phyloP scores from a whole-genome alignment of 2,329 filamentous ascomycete species.

The Colletotrichum aenigma region DNA sequence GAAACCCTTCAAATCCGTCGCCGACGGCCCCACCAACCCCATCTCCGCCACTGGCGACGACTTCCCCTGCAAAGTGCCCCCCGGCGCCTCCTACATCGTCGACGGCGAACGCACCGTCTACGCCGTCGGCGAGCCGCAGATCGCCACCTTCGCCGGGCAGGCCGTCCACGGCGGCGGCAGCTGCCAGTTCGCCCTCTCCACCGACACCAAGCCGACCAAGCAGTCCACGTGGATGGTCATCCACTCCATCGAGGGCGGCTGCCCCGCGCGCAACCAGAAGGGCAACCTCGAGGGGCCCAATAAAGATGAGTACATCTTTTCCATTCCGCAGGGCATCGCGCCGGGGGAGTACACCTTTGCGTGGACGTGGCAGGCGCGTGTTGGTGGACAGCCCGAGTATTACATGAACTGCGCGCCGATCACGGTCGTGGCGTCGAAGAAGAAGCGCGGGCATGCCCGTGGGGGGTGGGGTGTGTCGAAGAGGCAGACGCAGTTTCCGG shows the following conservation, averaged over 20 bases:
- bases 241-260: conserved; percentile 13
- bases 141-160: conserved; percentile 5
- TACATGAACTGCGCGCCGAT: conserved; percentile 19
- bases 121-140: conserved; percentile 1
- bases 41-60: conserved; percentile 6
- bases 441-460: background rate
- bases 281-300: conserved; percentile 13
- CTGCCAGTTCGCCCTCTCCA: conserved; percentile 8
- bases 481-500: background rate
- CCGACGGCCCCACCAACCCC: conserved; percentile 5
- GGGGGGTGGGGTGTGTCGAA: background rate
- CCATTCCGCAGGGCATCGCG: background rate
- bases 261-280: conserved; percentile 10
- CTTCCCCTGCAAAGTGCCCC: conserved; percentile 11
- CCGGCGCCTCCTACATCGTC: background rate
- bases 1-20: conserved; percentile 8
- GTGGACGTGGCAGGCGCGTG: conserved; percentile 10
- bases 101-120: conserved; percentile 6
- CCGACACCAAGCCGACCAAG: conserved; percentile 1
- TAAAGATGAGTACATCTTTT: conserved; percentile 8
- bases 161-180: conserved; percentile 13
- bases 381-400: conserved; percentile 6
- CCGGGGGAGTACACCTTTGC: conserved; percentile 15
- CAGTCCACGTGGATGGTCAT: conserved; percentile 13
- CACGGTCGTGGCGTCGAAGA: background rate